phyloP scores from a whole-genome alignment of 345 rosid genomes.

The Lepidium sativum region DNA sequence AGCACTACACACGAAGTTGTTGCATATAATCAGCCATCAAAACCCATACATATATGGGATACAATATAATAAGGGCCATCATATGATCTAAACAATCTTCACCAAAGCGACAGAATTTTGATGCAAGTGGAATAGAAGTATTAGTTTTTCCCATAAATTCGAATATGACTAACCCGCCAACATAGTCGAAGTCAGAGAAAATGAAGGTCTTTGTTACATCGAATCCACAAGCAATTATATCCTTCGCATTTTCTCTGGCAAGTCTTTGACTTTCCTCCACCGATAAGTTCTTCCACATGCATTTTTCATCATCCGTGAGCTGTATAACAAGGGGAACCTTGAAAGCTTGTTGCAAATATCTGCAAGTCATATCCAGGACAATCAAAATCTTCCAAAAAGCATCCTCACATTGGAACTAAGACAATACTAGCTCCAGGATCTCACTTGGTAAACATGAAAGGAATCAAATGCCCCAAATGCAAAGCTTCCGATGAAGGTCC shows the following conservation, averaged over 20 bases:
- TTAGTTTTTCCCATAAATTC: not conserved
- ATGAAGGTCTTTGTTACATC: constrained; percentile 73
- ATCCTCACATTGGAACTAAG: too few relatives aligned
- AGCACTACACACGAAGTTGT: constrained; percentile 39
- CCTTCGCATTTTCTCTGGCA: constrained; percentile 84
- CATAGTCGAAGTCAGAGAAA: constrained; percentile 75
- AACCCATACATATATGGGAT: not conserved
- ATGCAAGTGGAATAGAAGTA: not conserved
- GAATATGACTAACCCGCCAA: constrained; percentile 22
- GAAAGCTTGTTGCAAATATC: constrained; percentile 77
- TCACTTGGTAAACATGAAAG: constrained; percentile 96
- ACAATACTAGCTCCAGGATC: too few relatives aligned
- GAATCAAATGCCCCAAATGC: constrained; percentile 85
- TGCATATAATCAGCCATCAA: not conserved
- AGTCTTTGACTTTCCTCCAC: constrained; percentile 79
- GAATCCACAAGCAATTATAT: constrained; percentile 91
- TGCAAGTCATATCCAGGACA: not conserved
- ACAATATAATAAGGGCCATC: not conserved
- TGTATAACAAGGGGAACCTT: constrained; percentile 88
- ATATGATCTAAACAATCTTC: not conserved
- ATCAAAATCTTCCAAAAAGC: too few relatives aligned
- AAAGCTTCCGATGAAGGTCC: constrained; percentile 92
- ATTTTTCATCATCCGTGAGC: constrained; percentile 88
- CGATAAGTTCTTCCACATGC: constrained; percentile 72
- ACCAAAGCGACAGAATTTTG: not conserved